Evolutionary conservation across 345 rosid genomes (phyloP).

Genomic region (Erucastrum elatum): DNA sequence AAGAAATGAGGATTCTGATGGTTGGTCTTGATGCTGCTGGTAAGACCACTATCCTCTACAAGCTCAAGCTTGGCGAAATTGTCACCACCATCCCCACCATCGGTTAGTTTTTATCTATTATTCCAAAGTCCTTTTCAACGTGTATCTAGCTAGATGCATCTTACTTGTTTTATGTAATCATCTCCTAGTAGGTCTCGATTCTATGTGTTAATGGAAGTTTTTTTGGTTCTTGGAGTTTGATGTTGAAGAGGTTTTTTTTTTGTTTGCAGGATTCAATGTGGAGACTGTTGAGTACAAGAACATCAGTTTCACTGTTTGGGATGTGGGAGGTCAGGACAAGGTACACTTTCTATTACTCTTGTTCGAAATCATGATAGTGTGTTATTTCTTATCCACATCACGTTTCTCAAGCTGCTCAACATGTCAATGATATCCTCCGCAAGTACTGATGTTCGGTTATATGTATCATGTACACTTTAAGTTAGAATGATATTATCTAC

Average conservation of each 20-base stretch:
- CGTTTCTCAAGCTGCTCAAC: not conserved
- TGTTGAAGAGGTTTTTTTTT: too few relatives aligned
- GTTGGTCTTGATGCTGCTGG: conserved; percentile 79
- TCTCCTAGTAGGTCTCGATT: not conserved
- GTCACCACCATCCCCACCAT: conserved; percentile 86
- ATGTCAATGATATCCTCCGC: not conserved
- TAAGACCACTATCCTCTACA: conserved; percentile 78
- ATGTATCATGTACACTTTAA: not conserved
- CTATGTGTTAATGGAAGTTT: not conserved
- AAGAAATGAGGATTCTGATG: conserved; percentile 21
- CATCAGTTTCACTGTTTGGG: conserved; percentile 76
- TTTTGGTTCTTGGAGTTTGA: too few relatives aligned
- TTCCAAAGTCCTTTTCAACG: not conserved
- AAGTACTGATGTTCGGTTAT: not conserved
- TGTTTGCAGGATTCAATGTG: conserved; percentile 71
- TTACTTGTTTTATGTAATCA: not conserved
- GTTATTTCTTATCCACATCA: not conserved
- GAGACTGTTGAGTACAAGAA: conserved; percentile 95
- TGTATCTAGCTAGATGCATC: not conserved
- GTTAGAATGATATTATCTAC: not conserved
- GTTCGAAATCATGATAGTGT: not conserved
- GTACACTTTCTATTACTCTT: conserved; percentile 36
- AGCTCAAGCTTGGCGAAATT: conserved; percentile 84
- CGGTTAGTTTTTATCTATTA: conserved; percentile 40
- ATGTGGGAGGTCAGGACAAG: conserved; percentile 97